A percentile compares a stretch with the other conserved stretches of the same genome.
Evolutionary conservation across 1,284 basidiomycete species (phyloP).

Genomic region (Cutaneotrichosporon cavernicola): DNA sequence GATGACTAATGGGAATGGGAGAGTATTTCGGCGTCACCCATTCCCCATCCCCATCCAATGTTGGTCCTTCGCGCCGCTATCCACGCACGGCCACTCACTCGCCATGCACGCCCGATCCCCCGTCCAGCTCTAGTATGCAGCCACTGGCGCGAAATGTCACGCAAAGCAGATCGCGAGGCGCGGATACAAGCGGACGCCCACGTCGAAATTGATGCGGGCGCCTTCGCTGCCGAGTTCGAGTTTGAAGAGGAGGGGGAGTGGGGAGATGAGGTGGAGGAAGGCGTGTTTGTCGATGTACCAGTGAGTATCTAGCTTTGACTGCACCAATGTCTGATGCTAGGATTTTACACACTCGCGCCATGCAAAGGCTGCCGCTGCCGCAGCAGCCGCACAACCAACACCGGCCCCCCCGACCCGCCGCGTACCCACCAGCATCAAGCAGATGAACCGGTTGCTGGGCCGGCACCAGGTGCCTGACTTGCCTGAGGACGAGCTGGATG

Average conservation of each 20-base stretch:
- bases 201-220: constrained; percentile 15
- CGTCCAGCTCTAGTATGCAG: not conserved
- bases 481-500: constrained; percentile 48
- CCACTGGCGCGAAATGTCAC: constrained; percentile 1
- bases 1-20: too few species aligned
- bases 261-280: constrained; percentile 24
- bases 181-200: constrained; percentile 1
- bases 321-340: not conserved
- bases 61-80: not conserved
- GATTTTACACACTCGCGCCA: not conserved
- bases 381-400: not conserved
- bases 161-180: not conserved
- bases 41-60: not conserved
- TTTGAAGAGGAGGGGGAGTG: constrained; percentile 14
- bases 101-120: not conserved
- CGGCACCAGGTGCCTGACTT: constrained; percentile 34
- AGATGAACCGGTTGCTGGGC: constrained; percentile 42
- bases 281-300: constrained; percentile 19
- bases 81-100: not conserved
- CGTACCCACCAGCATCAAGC: constrained; percentile 32
- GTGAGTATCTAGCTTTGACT: constrained; percentile 9
- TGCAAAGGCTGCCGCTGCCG: not conserved
- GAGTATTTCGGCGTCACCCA: too few species aligned
- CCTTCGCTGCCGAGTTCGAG: not conserved
- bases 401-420: not conserved